Evolutionary conservation across 208 protist genomes (phyloP), one percentile per base, ranked within the genome.

Genomic region (Acanthamoeba royreba): DNA sequence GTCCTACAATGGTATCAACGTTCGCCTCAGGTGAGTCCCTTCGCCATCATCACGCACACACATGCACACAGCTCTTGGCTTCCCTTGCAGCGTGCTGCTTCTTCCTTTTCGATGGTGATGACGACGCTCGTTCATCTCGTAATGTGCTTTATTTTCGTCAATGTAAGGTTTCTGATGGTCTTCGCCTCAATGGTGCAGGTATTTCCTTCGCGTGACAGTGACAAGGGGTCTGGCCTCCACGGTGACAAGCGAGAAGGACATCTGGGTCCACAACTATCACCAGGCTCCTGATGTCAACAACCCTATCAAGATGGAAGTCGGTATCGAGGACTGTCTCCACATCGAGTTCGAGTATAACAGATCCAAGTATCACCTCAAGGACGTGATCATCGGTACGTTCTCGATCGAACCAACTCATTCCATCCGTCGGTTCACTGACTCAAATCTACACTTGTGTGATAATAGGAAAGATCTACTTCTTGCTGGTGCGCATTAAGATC

Each of bases 271-370:
- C 35, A 96, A 95, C 63, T 92, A 88, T 13, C 47, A 92, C 19
- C 52, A 93, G 19, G 86, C 89, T 25, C 97, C 97, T 15, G 97
- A 98, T 45, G 95, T 96, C 22, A 98, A 98, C 96, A 97, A 96
- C 88, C 66, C 74, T 45, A 97, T 98, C 66, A 95, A 96, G 58
- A 97, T 97, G 94, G 95, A 98, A 61, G 97, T 98, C 43, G 97
- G 98, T 66, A 98, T 98, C 58, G 97, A 98, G 93, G 98, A 98
- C 90, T 97, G 96, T 87, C 95, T 98, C 69, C 98, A 98, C 96
- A 98, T 98, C 55, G 98, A 98, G 95, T 99, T 98, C 87, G 98
- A 98, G 94, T 98, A 98, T 91, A 97, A 98, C 94, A 94, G 96
- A 42, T 98, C 97, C 46, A 98, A 98, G 94, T 98, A 98, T 58